Percentiles rank a stretch among this genome's conserved stretches.
phyloP scores from a whole-genome alignment of 129 eudicot genomes.

The Helichrysum umbraculigerum region DNA sequence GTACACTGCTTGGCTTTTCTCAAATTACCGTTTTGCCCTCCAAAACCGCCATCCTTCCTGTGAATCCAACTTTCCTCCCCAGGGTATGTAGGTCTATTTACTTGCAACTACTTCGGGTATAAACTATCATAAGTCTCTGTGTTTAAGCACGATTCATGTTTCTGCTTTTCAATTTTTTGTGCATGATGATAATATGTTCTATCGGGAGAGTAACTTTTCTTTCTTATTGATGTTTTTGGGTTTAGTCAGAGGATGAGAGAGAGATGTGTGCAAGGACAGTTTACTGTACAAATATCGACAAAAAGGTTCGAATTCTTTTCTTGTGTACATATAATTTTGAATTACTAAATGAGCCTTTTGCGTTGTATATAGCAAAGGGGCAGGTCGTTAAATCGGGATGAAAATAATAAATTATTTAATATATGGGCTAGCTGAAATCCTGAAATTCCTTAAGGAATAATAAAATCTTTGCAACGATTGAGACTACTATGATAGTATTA shows the following conservation, averaged over 20 bases:
- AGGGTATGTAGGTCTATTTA: constrained; percentile 53
- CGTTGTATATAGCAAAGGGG: not conserved
- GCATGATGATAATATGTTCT: no score
- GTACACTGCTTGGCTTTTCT: constrained; percentile 80
- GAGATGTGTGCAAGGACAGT: constrained; percentile 99
- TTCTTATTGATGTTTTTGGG: constrained; percentile 2
- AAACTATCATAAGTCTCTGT: not conserved
- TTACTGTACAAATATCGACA: constrained; percentile 97
- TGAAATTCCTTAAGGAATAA: not conserved
- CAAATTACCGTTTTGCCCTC: constrained; percentile 93
- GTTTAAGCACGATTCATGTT: not conserved
- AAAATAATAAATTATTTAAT: not conserved
- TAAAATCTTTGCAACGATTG: not conserved
- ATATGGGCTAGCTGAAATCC: not conserved
- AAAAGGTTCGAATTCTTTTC: constrained; percentile 47
- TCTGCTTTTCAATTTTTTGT: not conserved
- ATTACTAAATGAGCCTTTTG: not conserved
- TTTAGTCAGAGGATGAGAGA: constrained; percentile 95
- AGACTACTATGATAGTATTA: not conserved
- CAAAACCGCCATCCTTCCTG: constrained; percentile 98
- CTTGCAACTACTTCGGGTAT: not conserved
- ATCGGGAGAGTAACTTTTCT: not conserved
- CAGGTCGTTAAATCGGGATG: no score
- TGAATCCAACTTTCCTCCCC: constrained; percentile 97
- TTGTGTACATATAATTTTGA: not conserved